Percentiles rank a stretch among this genome's conserved stretches.
Evolutionary conservation across 2,329 filamentous ascomycete genomes (phyloP).

Genomic region (Plectosphaerella sp.): DNA sequence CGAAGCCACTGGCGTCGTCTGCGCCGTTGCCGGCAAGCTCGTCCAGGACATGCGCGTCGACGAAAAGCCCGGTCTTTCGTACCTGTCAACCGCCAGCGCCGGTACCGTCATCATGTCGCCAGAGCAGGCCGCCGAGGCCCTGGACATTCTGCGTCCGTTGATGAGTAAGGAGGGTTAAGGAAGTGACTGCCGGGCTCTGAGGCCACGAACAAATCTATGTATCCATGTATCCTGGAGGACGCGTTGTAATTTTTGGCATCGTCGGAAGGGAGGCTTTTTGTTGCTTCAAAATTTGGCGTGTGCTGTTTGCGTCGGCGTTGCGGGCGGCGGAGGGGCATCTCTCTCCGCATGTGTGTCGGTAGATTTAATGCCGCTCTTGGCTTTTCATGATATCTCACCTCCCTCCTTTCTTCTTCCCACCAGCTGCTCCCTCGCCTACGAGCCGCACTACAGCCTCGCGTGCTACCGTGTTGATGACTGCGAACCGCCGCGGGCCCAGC

Average conservation of each 20-base stretch:
- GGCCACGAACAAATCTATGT: not conserved
- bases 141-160: slow-evolving; percentile 61
- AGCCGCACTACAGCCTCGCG: slow-evolving; percentile 76
- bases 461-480: slow-evolving; percentile 82
- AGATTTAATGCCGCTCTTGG: not conserved
- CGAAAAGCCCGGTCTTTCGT: slow-evolving; percentile 72
- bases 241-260: too few relatives aligned
- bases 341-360: too few relatives aligned
- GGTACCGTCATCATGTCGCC: slow-evolving; percentile 83
- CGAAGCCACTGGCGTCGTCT: slow-evolving; percentile 91
- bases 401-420: slow-evolving; percentile 37
- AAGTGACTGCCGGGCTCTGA: not conserved
- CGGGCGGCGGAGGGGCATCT: too few relatives aligned
- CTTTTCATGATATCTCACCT: slow-evolving; percentile 14
- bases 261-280: too few relatives aligned
- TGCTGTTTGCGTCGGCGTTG: too few relatives aligned
- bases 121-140: slow-evolving; percentile 67
- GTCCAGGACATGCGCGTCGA: slow-evolving; percentile 63
- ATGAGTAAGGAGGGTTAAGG: slow-evolving; percentile 28
- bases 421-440: slow-evolving; percentile 49
- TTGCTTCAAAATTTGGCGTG: too few relatives aligned
- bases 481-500: slow-evolving; percentile 83
- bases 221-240: not conserved
- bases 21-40: slow-evolving; percentile 80
- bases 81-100: slow-evolving; percentile 81